Evolutionary conservation across 73 alveolate genomes (phyloP).

Genomic region (Paramecium octaurelia): DNA sequence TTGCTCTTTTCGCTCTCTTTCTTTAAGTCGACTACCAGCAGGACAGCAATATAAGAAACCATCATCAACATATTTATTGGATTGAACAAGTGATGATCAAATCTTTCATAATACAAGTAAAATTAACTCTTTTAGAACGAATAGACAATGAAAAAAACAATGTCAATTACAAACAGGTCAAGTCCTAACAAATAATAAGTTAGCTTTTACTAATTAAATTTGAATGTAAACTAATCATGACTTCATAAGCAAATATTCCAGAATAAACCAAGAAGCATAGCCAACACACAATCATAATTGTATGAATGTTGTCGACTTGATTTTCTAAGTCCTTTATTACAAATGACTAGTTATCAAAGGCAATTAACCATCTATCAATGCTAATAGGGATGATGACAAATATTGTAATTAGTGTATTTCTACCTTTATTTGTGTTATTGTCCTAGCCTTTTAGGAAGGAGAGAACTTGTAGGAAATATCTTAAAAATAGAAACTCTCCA

Average conservation of each 20-base stretch:
- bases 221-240: neutral
- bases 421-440: neutral
- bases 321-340: neutral
- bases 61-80: constrained; percentile 38
- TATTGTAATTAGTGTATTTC: neutral
- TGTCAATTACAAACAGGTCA: neutral
- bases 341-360: neutral
- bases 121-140: constrained; percentile 5
- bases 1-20: neutral
- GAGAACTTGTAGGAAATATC: neutral
- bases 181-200: neutral
- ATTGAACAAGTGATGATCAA: constrained; percentile 26
- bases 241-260: neutral
- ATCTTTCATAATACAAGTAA: neutral
- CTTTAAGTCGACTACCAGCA: neutral
- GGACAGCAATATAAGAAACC: neutral
- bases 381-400: constrained; percentile 36
- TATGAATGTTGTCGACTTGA: neutral
- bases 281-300: neutral
- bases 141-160: neutral
- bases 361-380: constrained; percentile 2
- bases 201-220: neutral
- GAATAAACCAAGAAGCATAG: neutral
- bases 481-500: neutral
- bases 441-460: neutral